Evolutionary conservation across 1,139 yeast species (phyloP).

Genomic region (Saccharomyces hybrid): DNA sequence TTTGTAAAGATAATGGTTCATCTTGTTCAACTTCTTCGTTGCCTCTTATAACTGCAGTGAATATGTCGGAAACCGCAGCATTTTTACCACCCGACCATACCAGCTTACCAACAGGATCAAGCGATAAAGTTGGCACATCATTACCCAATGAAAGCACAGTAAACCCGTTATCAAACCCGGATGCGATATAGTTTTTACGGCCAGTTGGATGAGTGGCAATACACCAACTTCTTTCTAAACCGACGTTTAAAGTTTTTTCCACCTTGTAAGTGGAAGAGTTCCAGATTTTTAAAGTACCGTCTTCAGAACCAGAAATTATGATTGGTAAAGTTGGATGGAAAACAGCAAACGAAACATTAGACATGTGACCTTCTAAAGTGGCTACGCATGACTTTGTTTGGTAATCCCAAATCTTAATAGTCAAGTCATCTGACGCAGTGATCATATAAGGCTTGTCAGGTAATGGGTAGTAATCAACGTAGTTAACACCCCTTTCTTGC

Average conservation of each 20-base stretch:
- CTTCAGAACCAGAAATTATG: slow-evolving; percentile 76
- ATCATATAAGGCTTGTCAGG: slow-evolving; percentile 93
- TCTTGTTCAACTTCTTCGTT: slow-evolving; percentile 69
- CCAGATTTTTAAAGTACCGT: slow-evolving; percentile 74
- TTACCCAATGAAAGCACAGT: slow-evolving; percentile 82
- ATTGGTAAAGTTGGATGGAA: slow-evolving; percentile 95
- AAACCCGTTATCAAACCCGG: slow-evolving; percentile 93
- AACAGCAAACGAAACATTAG: slow-evolving; percentile 91
- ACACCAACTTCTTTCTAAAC: slow-evolving; percentile 97
- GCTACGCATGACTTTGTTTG: slow-evolving; percentile 96
- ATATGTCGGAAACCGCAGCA: slow-evolving; percentile 60
- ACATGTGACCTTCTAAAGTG: slow-evolving; percentile 83
- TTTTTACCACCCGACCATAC: slow-evolving; percentile 73
- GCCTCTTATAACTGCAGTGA: slow-evolving; percentile 72
- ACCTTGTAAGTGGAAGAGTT: slow-evolving; percentile 71
- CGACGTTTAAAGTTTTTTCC: slow-evolving; percentile 84
- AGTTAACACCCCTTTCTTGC: slow-evolving; percentile 88
- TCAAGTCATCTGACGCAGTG: slow-evolving; percentile 86
- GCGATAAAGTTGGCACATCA: slow-evolving; percentile 87
- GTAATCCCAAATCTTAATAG: slow-evolving; percentile 92
- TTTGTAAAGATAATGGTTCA: slow-evolving; percentile 62
- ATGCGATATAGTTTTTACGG: slow-evolving; percentile 59
- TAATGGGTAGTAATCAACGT: slow-evolving; percentile 92
- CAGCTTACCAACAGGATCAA: slow-evolving; percentile 88
- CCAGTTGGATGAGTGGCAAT: slow-evolving; percentile 63